phyloP scores from a whole-genome alignment of 192 early-diverging fungal species.

The Anaeromyces robustus region DNA sequence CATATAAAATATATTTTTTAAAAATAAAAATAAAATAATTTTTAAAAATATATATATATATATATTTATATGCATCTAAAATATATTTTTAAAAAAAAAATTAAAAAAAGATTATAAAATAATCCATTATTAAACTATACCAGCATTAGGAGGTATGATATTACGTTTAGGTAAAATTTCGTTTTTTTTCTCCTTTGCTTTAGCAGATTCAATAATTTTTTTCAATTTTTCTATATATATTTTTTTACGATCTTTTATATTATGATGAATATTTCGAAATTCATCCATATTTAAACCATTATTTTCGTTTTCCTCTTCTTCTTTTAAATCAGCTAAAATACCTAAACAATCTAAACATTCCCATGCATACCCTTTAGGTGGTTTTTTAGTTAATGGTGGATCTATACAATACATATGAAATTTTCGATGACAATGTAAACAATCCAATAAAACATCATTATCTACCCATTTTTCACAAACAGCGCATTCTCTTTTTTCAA shows the following conservation, averaged over 20 bases:
- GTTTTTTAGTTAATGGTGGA: slow-evolving; percentile 57
- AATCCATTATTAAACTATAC: not conserved
- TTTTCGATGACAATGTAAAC: slow-evolving; percentile 53
- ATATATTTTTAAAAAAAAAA: no score
- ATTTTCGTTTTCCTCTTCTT: slow-evolving; percentile 8
- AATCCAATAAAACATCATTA: slow-evolving; percentile 53
- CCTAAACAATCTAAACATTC: slow-evolving; percentile 56
- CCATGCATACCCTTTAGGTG: slow-evolving; percentile 76
- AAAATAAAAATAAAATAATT: no score
- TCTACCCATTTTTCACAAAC: slow-evolving; percentile 47
- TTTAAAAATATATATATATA: no score
- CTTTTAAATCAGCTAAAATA: slow-evolving; percentile 7
- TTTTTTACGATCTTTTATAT: slow-evolving; percentile 3
- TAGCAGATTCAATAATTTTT: not conserved
- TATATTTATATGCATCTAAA: no score
- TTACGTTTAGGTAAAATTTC: not conserved
- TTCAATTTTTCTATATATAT: slow-evolving; percentile 1
- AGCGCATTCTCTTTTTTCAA: slow-evolving; percentile 48
- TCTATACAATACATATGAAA: slow-evolving; percentile 74
- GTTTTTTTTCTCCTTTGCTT: not conserved
- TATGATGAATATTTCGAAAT: slow-evolving; percentile 9
- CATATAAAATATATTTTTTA: no score
- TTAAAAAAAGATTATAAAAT: no score
- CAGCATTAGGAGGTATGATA: not conserved
- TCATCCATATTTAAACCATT: slow-evolving; percentile 19